Evolutionary conservation across 139 green algal species (phyloP), one percentile per base, ranked within the genome.

Genomic region (Chlorella sp.): DNA sequence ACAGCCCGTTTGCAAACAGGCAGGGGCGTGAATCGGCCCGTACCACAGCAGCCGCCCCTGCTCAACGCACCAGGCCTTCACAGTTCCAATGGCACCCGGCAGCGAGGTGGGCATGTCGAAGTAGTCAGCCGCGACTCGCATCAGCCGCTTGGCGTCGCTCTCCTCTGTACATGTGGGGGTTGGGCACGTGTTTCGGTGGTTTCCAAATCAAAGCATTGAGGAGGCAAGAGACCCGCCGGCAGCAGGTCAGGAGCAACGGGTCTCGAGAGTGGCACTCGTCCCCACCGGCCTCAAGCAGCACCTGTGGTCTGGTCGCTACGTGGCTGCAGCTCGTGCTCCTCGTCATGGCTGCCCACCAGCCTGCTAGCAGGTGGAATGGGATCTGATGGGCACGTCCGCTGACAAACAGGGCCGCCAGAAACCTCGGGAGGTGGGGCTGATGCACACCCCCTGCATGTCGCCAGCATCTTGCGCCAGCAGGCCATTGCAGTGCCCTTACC

Each of bases 91-190:
- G 3, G 72, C 72, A 0, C 40, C 72, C 4, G 1, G 43, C 43
- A 78, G 1, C 5, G 28, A 62, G 72, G 72, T 78, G 28, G 72
- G 72, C 72, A 78, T 48, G 72, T 44, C 72, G 30, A 60, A 78
- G 28, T 38, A 36, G 43, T 78, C 72, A 22, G 72, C 72, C 30
- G 72, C 72, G 28, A 30, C 22, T 1, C 72, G 72, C 72, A 78
- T 46, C 43, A 78, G 43, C 72, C 32, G 32, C 72, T 78, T 78
- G 17, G 72, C 44, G 32, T 40, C 43, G 28, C 43, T 60, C 32
- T 78, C 72, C 26, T 78, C 72, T 28, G 72, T 2, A 16, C 51
- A 60, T 26, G n/a, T n/a, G 51, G 51, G 51, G 24, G 51, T 54
- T 11, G 51, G 14, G 51, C 51, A 60, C 13, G 51, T 2, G 24